Evolutionary conservation across 371 early-diverging fungal species (phyloP).

Genomic region (Rhizopus delemar): DNA sequence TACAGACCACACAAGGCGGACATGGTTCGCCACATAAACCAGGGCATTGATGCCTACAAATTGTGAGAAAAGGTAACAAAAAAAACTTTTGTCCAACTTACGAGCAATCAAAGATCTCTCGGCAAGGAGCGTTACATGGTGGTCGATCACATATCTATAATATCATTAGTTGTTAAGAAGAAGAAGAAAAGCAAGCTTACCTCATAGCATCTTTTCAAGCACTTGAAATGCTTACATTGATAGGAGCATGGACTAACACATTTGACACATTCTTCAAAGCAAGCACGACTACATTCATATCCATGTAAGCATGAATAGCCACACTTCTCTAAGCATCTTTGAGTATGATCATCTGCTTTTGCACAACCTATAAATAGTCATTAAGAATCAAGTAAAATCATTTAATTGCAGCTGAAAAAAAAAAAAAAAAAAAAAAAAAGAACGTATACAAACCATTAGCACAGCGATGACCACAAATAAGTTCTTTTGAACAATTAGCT

Average conservation of each 20-base stretch:
- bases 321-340: constrained; percentile 44
- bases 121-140: constrained; percentile 43
- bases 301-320: constrained; percentile 45
- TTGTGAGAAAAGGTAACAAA: not conserved
- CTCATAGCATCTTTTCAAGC: constrained; percentile 46
- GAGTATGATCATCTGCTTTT: constrained; percentile 47
- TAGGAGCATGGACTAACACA: constrained; percentile 44
- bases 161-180: not conserved
- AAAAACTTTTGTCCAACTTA: constrained; percentile 20
- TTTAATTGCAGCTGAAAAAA: not conserved
- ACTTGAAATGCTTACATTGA: constrained; percentile 36
- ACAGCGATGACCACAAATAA: constrained; percentile 56
- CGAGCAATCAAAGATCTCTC: constrained; percentile 31
- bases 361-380: constrained; percentile 35
- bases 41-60: constrained; percentile 39
- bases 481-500: constrained; percentile 39
- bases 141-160: constrained; percentile 47
- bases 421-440: not conserved
- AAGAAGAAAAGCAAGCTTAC: constrained; percentile 7
- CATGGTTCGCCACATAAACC: constrained; percentile 55
- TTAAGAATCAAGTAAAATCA: not conserved
- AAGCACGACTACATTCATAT: constrained; percentile 40
- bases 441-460: constrained; percentile 32
- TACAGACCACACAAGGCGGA: constrained; percentile 43
- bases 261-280: constrained; percentile 35